Evolutionary conservation across 2,329 filamentous ascomycete genomes (phyloP).

Genomic region (Colletotrichum sp.): DNA sequence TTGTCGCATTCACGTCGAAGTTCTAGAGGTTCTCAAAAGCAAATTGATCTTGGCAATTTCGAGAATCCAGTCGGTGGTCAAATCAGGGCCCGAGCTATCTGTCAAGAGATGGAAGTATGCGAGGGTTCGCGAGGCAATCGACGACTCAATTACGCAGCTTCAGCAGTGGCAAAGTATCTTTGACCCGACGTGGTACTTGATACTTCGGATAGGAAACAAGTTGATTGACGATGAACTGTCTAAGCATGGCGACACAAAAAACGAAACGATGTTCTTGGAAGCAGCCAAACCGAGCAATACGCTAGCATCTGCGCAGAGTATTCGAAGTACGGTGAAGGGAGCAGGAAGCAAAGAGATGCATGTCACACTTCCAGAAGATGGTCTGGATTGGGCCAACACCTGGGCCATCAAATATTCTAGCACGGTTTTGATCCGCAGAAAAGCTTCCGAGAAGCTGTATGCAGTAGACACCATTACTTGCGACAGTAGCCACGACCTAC

Average conservation of each 20-base stretch:
- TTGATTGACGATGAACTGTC: neutral
- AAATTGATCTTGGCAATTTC: neutral
- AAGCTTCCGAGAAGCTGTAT: neutral
- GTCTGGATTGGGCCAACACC: neutral
- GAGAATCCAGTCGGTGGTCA: neutral
- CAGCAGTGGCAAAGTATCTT: neutral
- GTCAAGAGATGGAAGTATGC: neutral
- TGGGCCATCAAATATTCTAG: neutral
- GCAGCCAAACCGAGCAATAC: too few relatives aligned
- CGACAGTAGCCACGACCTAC: neutral
- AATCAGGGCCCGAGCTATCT: fast-evolving
- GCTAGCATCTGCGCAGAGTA: neutral
- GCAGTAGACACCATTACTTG: neutral
- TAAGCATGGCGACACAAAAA: neutral
- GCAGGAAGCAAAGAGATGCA: neutral
- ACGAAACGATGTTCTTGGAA: fast-evolving
- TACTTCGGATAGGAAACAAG: neutral
- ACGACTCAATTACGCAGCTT: neutral
- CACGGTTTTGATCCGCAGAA: neutral
- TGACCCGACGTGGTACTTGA: neutral
- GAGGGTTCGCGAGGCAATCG: neutral
- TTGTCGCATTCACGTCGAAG: neutral
- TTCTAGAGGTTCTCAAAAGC: neutral
- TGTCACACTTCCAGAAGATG: neutral
- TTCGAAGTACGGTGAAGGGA: neutral